Base-by-base conservation (phyloP, 2,329 filamentous ascomycete species). In the Stromatinia cepivora region DNA sequence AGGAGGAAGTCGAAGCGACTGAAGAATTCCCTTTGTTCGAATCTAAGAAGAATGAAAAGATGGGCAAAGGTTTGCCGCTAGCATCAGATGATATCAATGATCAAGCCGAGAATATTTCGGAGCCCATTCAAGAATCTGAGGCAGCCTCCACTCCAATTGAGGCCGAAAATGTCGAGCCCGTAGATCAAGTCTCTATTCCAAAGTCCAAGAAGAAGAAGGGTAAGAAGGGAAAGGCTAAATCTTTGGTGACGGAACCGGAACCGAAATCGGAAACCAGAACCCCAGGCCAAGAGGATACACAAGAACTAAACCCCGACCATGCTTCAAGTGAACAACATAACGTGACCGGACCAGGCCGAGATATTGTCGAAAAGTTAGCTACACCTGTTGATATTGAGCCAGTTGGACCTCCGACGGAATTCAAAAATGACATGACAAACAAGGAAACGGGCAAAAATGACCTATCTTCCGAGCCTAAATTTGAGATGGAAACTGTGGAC, bases 41-140 rank as follows among this genome's bases (percentile, higher is more conserved):
- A 69, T 78, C 78, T 74, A 81, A 81, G 62, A 82, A 82, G 70
- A 76, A 75, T 8, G 76, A 78, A 57, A 72, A 73, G 70, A 73
- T 71, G 57, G 61, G 59, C 45, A 74, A 73, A 59, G 56, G 50
- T 11, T n/a, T 70, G 28, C 68, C 70, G n/a, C 64, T 66, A 11
- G 67, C 67, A 34, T 71, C 70, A 25, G 59, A 71, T 63, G 66
- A 64, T 34, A 46, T 25, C 22, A 34, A 20, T 64, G 46, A 64
- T 13, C 48, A 46, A 68, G 25, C 57, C 58, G 66, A 68, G 57
- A 48, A 57, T n/a, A 67, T n/a, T 48, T 68, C 53, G n/a, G 68
- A 31, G 42, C 66, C n/a, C 25, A 64, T 25, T 22, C 50, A 25
- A 65, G 66, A 61, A 42, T n/a, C n/a, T 59, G 66, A 63, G 17